phyloP scores from a whole-genome alignment of 2,329 filamentous ascomycete species.

The Penicillium sp. region DNA sequence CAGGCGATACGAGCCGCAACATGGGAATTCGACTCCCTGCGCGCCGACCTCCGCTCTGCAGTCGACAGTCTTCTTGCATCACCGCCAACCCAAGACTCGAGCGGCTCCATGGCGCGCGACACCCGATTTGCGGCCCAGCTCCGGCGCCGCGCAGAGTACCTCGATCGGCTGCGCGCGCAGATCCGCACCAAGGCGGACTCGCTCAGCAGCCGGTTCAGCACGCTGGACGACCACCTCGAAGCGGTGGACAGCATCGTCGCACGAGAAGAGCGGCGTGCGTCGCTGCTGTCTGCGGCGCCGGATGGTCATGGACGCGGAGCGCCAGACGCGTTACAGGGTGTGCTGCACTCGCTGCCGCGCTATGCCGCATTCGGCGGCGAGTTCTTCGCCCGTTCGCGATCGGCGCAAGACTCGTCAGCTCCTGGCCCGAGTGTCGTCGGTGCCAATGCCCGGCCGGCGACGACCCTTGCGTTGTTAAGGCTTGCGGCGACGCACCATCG shows the following conservation, averaged over 20 bases:
- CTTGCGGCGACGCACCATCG: constrained; percentile 29
- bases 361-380: constrained; percentile 15
- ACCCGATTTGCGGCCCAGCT: constrained; percentile 32
- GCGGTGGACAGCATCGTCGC: constrained; percentile 32
- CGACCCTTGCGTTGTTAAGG: constrained; percentile 21
- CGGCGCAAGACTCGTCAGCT: constrained; percentile 2
- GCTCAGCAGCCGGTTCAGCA: constrained; percentile 29
- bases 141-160: constrained; percentile 31
- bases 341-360: constrained; percentile 16
- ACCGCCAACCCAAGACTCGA: constrained; percentile 11
- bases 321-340: not conserved
- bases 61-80: constrained; percentile 35
- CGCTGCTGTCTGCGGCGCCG: not conserved
- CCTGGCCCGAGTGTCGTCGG: not conserved
- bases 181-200: constrained; percentile 36
- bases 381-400: constrained; percentile 13
- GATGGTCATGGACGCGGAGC: not conserved
- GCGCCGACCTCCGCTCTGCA: constrained; percentile 36
- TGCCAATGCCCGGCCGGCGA: constrained; percentile 7
- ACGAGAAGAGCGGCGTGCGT: constrained; percentile 21
- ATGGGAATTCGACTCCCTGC: constrained; percentile 36
- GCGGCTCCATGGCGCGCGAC: constrained; percentile 22
- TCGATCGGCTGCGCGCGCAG: constrained; percentile 32
- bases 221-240: constrained; percentile 36
- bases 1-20: constrained; percentile 32